Base-by-base conservation (phyloP, 306 rosid species). In the Begonia loranthoides region DNA sequence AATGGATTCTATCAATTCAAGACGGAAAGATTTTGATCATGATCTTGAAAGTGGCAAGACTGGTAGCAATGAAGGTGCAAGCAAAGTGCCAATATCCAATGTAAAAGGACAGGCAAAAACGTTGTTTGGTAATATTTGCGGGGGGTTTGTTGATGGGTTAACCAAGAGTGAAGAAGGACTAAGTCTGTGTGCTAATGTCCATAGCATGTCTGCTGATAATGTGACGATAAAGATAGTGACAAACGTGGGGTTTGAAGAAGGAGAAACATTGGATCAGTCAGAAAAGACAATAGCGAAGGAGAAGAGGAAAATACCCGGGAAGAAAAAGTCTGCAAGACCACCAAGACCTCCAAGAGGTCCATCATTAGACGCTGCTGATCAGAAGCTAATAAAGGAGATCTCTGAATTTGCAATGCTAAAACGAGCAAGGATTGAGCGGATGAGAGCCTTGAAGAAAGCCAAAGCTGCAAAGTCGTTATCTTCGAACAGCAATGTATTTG, bases 341-440 rank as follows among this genome's bases (percentile, higher is more conserved):
- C 95, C 93, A 10, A 62, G 78, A 51, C 93, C 95, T 59, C 93
- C 93, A 1, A 72, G 52, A 50, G 93, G 83, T 45, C 87, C 95
- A 14, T 72, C 66, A 16, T 49, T 86, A 50, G 81, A 79, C 72
- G 83, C 81, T 11, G 84, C 76, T 60, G 87, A 86, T 66, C 66
- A 64, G 60, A 76, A 65, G 70, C 69, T 67, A 58, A 80, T 86
- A 49, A 74, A 65, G 70, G 85, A 79, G 59, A 75, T 86, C 7
- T 51, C 73, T 1, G 81, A 81, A 57, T 66, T 79, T 28, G 93
- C 93, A 3, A 68, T 64, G 71, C 73, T 66, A 61, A 86, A 79
- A 65, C 84, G 95, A 16, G 87, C 77, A 4, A 58, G 77, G 54
- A 60, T 70, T 45, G 75, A 79, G 75, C 69, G 77, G 62, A 66